A percentile compares a stretch with the other conserved stretches of the same genome.
Evolutionary conservation across 495 filamentous ascomycete species (phyloP).

Genomic region (Penicillium canescens): DNA sequence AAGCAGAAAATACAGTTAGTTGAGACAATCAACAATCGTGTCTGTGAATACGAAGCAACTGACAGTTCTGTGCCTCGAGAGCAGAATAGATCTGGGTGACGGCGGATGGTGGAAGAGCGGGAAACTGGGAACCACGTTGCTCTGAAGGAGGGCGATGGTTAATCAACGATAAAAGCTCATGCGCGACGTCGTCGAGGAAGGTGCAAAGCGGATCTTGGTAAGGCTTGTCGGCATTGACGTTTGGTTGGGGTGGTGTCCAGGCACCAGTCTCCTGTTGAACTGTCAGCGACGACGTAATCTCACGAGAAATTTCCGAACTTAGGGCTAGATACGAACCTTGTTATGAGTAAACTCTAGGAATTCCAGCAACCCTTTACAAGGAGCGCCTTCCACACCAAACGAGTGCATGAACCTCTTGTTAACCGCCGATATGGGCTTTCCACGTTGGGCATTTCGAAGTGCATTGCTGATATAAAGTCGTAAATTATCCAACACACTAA

Average conservation of each 20-base stretch:
- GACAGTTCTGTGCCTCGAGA: conserved; percentile 53
- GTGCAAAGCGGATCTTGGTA: conserved; percentile 46
- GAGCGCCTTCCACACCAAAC: conserved; percentile 57
- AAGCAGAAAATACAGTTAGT: neutral
- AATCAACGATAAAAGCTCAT: conserved; percentile 52
- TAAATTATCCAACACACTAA: conserved; percentile 56
- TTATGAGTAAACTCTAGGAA: conserved; percentile 58
- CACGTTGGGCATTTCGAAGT: conserved; percentile 42
- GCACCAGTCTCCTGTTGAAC: conserved; percentile 30
- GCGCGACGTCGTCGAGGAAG: conserved; percentile 55
- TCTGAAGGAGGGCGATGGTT: conserved; percentile 46
- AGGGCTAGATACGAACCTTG: conserved; percentile 29
- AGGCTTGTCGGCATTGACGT: conserved; percentile 33
- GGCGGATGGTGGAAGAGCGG: conserved; percentile 31
- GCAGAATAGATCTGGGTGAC: conserved; percentile 39
- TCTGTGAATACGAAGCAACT: conserved; percentile 7
- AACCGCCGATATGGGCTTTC: conserved; percentile 58
- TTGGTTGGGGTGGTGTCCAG: conserved; percentile 50
- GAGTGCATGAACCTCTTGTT: conserved; percentile 74
- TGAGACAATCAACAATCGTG: neutral
- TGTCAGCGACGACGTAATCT: conserved; percentile 13
- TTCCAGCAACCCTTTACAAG: conserved; percentile 62
- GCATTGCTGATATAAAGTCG: conserved; percentile 64
- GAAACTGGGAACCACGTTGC: conserved; percentile 35
- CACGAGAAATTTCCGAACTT: neutral